Evolutionary conservation across 2,329 filamentous ascomycete species (phyloP), one percentile per base, ranked within the genome.

Genomic region (Scedosporium minutisporum): DNA sequence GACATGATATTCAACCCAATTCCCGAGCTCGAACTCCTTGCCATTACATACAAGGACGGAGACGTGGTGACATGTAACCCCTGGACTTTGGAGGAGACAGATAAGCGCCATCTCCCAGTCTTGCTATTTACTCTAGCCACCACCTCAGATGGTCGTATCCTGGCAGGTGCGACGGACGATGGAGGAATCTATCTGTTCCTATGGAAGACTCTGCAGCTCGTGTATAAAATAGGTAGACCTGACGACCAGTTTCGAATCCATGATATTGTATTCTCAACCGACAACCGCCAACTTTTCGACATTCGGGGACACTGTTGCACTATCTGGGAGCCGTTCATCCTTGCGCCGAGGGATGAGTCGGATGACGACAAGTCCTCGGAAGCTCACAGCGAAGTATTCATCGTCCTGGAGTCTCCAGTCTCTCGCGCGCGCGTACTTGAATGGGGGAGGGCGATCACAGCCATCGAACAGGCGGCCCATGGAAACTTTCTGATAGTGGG

Each of bases 121-220:
- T 44, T 55, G 12, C 29, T 63, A 18, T 23, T 23, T 3, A 66
- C 62, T 3, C 65, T 71, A 14, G 67, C 67, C 7, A 64, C 66
- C 38, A 67, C 66, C 9, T 64, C 67, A 0, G 68, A 71, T 63
- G 70, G 70, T 5, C 66, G 65, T 14, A 64, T 66, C 3, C 64
- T 72, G 21, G 69, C 68, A 1, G 66, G 65, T 25, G 69, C 65
- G 3, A 67, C 65, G n/a, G 64, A 60, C n/a, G 62, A 63, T 60
- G 70, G 70, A 5, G 65, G 63, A 5, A 65, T 72, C 27, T 66
- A 69, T 33, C 55, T 71, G 29, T 70, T 67, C 57, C 63, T 66
- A 2, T 70, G 71, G 53, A 65, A 70, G 4, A 67, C 68, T 6
- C 60, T 68, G 6, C 64, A 64, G 7, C 63, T 63, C 7, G 12